These are phyloP conservation scores for Podospora anserina DNA, from an alignment of 495 filamentous ascomycete species.

Conservation along the genomic window DNA sequence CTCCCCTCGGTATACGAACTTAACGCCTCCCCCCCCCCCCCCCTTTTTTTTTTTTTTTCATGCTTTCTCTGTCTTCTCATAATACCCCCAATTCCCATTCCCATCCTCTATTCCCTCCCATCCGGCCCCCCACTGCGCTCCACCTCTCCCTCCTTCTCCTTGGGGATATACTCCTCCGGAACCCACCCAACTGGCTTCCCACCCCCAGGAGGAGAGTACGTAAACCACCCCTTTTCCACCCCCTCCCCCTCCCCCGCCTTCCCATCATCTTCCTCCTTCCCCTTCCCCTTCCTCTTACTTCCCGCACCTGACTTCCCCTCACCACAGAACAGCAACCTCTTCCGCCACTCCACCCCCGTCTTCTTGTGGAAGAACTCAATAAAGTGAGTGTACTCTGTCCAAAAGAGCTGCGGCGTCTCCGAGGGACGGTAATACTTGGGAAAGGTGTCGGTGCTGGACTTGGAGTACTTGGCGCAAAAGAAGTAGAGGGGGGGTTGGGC, in stretches of 20 bases:
- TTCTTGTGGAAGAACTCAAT: neutral
- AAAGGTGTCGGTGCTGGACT: neutral
- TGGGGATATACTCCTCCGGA: neutral
- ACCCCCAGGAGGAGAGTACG: neutral
- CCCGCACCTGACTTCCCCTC: neutral
- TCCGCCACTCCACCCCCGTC: neutral
- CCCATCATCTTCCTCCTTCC: neutral
- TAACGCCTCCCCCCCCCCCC: no score
- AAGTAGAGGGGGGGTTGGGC: conserved; percentile 4
- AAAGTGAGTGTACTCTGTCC: conserved; percentile 1
- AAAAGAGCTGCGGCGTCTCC: neutral
- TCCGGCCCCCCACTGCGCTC: neutral
- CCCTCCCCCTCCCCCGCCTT: neutral
- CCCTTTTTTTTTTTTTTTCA: no score
- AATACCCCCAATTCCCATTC: neutral
- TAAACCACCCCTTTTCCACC: neutral
- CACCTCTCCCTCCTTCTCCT: neutral
- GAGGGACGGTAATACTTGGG: conserved; percentile 10
- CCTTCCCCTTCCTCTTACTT: neutral
- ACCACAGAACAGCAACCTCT: neutral
- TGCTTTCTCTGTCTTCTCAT: no score
- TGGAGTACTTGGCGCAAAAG: conserved; percentile 6
- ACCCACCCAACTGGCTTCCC: neutral
- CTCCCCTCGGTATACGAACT: no score
- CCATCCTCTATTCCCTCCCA: neutral